A percentile compares a stretch with the other conserved stretches of the same genome.
phyloP scores from a whole-genome alignment of 129 eudicot genomes.

The Logfia minima region DNA sequence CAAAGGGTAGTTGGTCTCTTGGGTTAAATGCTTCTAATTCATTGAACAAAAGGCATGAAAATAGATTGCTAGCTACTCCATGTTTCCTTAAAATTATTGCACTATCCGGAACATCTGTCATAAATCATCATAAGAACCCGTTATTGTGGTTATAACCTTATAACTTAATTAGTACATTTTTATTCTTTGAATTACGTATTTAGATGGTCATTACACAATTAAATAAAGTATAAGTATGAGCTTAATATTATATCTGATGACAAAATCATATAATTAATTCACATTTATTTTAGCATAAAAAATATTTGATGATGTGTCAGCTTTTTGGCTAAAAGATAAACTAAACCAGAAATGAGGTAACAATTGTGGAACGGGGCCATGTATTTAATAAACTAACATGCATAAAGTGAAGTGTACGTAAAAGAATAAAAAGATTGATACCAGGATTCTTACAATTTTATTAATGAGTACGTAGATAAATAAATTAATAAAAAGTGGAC shows the following conservation, averaged over 20 bases:
- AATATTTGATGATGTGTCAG: not conserved
- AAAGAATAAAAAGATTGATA: not conserved
- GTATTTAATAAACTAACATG: conserved; percentile 30
- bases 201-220: no score
- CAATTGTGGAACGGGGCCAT: conserved; percentile 24
- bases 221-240: no score
- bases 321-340: not conserved
- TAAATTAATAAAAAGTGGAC: not conserved
- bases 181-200: no score
- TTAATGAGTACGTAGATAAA: not conserved
- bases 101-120: conserved; percentile 91
- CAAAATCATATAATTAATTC: no score
- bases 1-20: conserved; percentile 89
- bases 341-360: not conserved
- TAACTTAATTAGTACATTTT: no score
- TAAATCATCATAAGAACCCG: not conserved
- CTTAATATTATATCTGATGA: no score
- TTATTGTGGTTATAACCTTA: not conserved
- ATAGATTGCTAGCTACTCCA: conserved; percentile 57
- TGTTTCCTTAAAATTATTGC: conserved; percentile 84
- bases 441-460: no score
- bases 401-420: conserved; percentile 28
- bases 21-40: conserved; percentile 92
- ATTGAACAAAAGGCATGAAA: conserved; percentile 87
- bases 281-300: no score